These are phyloP conservation scores for Ganoderma lingzhi DNA, from an alignment of 1,284 basidiomycete genomes.

Conservation along the genomic window DNA sequence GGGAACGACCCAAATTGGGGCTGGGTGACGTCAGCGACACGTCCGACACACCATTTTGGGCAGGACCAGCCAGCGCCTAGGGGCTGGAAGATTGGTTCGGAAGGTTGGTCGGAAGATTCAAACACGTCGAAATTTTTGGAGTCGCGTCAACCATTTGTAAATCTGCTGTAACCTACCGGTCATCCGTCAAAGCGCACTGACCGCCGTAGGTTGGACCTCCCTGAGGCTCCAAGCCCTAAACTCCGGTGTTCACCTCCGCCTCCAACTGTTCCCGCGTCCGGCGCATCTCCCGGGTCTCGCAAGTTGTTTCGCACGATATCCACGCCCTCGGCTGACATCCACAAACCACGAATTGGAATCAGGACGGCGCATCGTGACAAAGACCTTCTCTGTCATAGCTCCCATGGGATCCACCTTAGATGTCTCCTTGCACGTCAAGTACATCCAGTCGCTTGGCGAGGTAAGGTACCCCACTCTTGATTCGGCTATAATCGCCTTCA, in stretches of 20 bases:
- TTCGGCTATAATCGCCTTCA: neutral
- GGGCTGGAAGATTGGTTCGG: too few relatives aligned
- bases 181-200: too few relatives aligned
- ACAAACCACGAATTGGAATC: neutral
- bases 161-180: too few relatives aligned
- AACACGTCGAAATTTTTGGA: too few relatives aligned
- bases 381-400: neutral
- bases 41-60: too few relatives aligned
- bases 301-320: neutral
- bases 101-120: too few relatives aligned
- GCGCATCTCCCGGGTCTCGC: neutral
- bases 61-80: too few relatives aligned
- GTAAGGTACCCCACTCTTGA: constrained; percentile 21
- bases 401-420: constrained; percentile 26
- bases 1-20: too few relatives aligned
- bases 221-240: neutral
- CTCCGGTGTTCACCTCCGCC: neutral
- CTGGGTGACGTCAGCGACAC: too few relatives aligned
- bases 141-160: too few relatives aligned
- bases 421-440: constrained; percentile 42
- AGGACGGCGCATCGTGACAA: neutral
- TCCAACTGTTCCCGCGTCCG: neutral
- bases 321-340: constrained; percentile 2
- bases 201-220: neutral
- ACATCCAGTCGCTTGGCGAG: constrained; percentile 44